Conservation (phyloP, 768 basidiomycete genomes). For the Rhizopogon vinicolor region DNA sequence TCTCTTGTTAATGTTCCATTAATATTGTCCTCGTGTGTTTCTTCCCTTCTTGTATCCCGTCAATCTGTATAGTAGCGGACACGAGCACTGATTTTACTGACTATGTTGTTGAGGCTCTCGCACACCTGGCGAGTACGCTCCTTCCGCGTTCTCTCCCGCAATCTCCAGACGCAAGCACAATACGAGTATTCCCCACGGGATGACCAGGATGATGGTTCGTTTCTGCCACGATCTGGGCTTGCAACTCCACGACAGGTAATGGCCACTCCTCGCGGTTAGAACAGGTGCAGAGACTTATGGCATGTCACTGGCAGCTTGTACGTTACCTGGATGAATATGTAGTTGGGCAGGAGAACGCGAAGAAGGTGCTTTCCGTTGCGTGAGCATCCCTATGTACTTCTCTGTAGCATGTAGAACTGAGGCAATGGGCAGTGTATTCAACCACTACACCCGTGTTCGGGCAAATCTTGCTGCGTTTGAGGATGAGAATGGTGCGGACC, state of each 20-base stretch:
- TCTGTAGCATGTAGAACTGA: constrained; percentile 2
- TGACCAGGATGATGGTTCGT: constrained; percentile 27
- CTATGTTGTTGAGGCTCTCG: constrained; percentile 18
- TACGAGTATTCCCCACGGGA: constrained; percentile 35
- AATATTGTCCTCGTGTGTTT: not conserved
- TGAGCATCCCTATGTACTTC: constrained; percentile 37
- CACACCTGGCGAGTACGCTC: constrained; percentile 22
- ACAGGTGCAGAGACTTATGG: constrained; percentile 6
- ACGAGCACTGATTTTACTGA: too few species aligned
- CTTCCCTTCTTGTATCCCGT: not conserved
- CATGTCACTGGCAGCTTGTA: constrained; percentile 49
- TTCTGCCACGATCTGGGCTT: constrained; percentile 38
- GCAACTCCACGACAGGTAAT: constrained; percentile 57
- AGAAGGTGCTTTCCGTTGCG: constrained; percentile 94
- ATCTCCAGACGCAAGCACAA: constrained; percentile 54
- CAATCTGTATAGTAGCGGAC: not conserved
- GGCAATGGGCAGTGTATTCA: constrained; percentile 65
- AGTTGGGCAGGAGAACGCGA: constrained; percentile 88
- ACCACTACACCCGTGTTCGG: constrained; percentile 88
- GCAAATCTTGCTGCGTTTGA: constrained; percentile 57
- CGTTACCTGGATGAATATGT: constrained; percentile 87
- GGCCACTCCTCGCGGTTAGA: not conserved
- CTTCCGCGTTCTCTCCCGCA: constrained; percentile 27
- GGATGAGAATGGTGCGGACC: constrained; percentile 25
- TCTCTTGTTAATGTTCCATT: not conserved